phyloP scores from a whole-genome alignment of 2,329 filamentous ascomycete species.

The Teratosphaeria gauchensis region DNA sequence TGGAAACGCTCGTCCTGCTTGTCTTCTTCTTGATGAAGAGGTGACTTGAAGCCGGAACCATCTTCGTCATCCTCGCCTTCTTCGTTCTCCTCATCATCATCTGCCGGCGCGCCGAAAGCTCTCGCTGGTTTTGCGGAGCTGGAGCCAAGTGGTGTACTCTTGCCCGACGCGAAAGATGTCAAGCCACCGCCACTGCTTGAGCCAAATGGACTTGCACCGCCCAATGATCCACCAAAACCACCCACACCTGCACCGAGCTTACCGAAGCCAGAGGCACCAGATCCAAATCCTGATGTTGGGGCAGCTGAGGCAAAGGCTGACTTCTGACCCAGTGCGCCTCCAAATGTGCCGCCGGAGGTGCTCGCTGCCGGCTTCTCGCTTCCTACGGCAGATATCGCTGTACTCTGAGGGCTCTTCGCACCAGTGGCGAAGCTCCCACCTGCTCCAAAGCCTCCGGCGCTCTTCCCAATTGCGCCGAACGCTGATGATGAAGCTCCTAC shows the following conservation, averaged over 20 bases:
- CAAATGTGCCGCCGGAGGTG: slow-evolving; percentile 24
- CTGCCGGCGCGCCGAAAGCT: slow-evolving; percentile 63
- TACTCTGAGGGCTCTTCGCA: slow-evolving; percentile 27
- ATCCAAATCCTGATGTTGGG: slow-evolving; percentile 23
- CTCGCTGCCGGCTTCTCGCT: slow-evolving; percentile 8
- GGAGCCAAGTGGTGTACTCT: slow-evolving; percentile 37
- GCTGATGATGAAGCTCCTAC: slow-evolving; percentile 28
- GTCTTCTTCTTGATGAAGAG: slow-evolving; percentile 44
- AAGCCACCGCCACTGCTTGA: slow-evolving; percentile 39
- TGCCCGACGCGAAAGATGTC: slow-evolving; percentile 54
- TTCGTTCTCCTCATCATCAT: slow-evolving; percentile 41
- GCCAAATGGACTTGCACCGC: slow-evolving; percentile 23
- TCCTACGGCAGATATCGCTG: slow-evolving; percentile 14
- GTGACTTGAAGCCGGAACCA: slow-evolving; percentile 38
- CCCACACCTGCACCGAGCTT: slow-evolving; percentile 10
- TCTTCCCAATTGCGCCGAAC: slow-evolving; percentile 27
- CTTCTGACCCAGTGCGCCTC: slow-evolving; percentile 27
- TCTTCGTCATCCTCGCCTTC: slow-evolving; percentile 48
- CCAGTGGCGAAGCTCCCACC: slow-evolving; percentile 21
- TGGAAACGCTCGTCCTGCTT: slow-evolving; percentile 52
- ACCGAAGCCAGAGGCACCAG: slow-evolving; percentile 23
- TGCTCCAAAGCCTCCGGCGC: slow-evolving; percentile 21
- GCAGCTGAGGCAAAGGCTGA: slow-evolving; percentile 20
- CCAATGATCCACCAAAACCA: slow-evolving; percentile 9
- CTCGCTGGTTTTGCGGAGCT: slow-evolving; percentile 50